These are phyloP conservation scores for Mercurialis annua DNA, from an alignment of 345 rosid genomes.

Conservation along the genomic window DNA sequence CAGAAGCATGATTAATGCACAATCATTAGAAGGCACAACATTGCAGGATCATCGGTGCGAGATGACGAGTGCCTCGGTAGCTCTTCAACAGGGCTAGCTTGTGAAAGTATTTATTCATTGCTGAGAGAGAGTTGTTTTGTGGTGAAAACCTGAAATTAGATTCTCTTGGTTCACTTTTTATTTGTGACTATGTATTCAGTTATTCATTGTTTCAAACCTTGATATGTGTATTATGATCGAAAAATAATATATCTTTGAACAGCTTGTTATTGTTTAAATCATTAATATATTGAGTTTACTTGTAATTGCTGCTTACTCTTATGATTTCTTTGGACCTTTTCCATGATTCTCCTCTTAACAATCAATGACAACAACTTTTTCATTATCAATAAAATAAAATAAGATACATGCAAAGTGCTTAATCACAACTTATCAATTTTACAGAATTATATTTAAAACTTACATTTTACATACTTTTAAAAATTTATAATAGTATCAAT, in stretches of 20 bases:
- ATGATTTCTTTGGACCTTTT: neutral
- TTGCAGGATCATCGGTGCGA: slow-evolving; percentile 50
- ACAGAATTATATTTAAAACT: too few species aligned
- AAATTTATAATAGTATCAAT: too few species aligned
- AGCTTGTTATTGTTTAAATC: neutral
- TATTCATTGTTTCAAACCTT: slow-evolving; percentile 9
- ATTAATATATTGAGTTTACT: neutral
- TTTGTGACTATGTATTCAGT: too few species aligned
- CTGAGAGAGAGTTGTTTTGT: slow-evolving; percentile 17
- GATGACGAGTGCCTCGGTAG: slow-evolving; percentile 77
- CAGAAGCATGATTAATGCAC: slow-evolving; percentile 61
- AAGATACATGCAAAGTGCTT: too few species aligned
- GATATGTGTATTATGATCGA: slow-evolving; percentile 17
- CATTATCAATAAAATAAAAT: too few species aligned
- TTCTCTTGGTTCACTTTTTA: neutral
- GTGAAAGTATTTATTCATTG: slow-evolving; percentile 7
- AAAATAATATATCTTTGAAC: slow-evolving; percentile 9
- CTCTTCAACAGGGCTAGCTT: slow-evolving; percentile 38
- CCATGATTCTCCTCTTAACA: too few species aligned
- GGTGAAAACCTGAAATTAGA: slow-evolving; percentile 28
- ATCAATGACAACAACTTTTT: too few species aligned
- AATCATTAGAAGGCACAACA: slow-evolving; percentile 73
- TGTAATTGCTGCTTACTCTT: neutral
- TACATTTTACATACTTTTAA: too few species aligned
- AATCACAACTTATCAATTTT: too few species aligned